Evolutionary conservation across 306 rosid species (phyloP).

Genomic region (Castanea crenata): DNA sequence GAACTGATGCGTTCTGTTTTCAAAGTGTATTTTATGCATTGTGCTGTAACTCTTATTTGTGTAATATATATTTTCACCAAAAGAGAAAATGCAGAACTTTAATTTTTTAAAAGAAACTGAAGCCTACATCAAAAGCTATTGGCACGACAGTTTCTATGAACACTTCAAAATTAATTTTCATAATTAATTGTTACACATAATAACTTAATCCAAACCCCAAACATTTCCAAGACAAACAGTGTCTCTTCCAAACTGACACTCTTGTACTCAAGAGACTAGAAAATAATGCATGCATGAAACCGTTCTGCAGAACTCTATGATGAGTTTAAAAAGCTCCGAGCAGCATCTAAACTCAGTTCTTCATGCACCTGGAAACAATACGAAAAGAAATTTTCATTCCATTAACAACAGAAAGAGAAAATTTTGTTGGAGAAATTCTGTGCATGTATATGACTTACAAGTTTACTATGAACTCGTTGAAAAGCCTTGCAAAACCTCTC

Average conservation of each 20-base stretch:
- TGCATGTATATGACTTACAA: slow-evolving; percentile 38
- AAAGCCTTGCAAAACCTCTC: slow-evolving; percentile 78
- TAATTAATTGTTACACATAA: background rate
- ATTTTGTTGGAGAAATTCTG: background rate
- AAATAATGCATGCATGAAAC: slow-evolving; percentile 14
- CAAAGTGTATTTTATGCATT: too few relatives aligned
- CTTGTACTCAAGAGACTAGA: background rate
- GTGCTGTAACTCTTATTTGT: too few relatives aligned
- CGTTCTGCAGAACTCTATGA: slow-evolving; percentile 29
- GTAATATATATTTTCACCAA: too few relatives aligned
- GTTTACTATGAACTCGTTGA: slow-evolving; percentile 60
- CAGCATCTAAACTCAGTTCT: slow-evolving; percentile 70
- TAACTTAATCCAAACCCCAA: background rate
- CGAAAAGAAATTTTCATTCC: background rate
- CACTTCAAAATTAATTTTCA: background rate
- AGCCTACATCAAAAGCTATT: background rate
- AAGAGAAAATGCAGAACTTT: too few relatives aligned
- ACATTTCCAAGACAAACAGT: background rate
- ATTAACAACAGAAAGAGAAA: background rate
- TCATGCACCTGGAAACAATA: slow-evolving; percentile 50
- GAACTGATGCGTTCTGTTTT: too few relatives aligned
- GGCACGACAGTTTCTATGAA: background rate
- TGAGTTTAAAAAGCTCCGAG: slow-evolving; percentile 46
- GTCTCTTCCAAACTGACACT: background rate
- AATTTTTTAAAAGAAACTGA: too few relatives aligned